phyloP scores from a whole-genome alignment of 768 basidiomycete species.

The Austroboletus eburneus region DNA sequence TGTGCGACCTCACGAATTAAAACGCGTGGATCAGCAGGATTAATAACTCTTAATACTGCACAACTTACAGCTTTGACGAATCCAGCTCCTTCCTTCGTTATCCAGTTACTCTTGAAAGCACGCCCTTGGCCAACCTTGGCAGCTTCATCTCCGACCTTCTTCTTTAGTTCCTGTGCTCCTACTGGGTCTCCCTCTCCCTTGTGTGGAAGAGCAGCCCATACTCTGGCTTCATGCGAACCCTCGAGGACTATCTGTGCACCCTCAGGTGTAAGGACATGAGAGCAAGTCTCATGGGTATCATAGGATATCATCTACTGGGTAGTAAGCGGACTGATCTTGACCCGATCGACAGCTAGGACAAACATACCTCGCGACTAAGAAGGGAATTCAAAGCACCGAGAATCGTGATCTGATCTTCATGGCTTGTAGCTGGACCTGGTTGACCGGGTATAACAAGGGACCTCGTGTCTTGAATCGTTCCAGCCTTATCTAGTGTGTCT shows the following conservation, averaged over 20 bases:
- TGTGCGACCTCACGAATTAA: constrained; percentile 45
- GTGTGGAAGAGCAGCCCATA: constrained; percentile 79
- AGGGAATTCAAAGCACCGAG: constrained; percentile 92
- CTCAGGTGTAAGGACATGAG: constrained; percentile 77
- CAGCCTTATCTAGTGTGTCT: constrained; percentile 57
- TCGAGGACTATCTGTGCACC: constrained; percentile 71
- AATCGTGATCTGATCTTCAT: constrained; percentile 79
- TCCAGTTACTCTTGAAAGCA: constrained; percentile 98
- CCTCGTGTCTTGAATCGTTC: constrained; percentile 64
- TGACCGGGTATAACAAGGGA: constrained; percentile 63
- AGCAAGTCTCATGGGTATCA: constrained; percentile 69
- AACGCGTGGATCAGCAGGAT: not conserved
- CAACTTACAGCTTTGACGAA: constrained; percentile 78
- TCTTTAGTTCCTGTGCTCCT: constrained; percentile 63
- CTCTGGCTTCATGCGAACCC: constrained; percentile 94
- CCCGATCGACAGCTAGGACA: constrained; percentile 2
- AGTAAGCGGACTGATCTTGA: constrained; percentile 10
- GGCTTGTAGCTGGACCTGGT: constrained; percentile 49
- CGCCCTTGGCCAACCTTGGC: constrained; percentile 92
- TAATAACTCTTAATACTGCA: not conserved
- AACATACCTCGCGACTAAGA: constrained; percentile 72
- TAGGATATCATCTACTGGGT: constrained; percentile 73
- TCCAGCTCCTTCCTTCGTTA: constrained; percentile 83
- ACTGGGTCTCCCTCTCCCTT: constrained; percentile 70
- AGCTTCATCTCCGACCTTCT: constrained; percentile 76